phyloP scores from a whole-genome alignment of 768 basidiomycete species.

The Kwoniella dendrophila region DNA sequence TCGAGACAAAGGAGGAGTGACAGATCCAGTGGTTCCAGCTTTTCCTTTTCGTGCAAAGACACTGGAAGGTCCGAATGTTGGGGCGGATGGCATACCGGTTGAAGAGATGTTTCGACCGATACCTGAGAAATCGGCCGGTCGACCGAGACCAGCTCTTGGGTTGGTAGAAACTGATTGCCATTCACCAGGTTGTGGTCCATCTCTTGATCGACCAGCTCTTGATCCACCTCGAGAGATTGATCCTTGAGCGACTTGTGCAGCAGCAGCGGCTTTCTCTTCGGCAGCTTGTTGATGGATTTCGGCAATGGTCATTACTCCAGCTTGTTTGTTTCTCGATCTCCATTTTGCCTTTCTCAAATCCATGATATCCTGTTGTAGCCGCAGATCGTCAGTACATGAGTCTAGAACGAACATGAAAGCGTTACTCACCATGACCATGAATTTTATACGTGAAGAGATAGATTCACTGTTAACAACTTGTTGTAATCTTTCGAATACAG shows the following conservation, averaged over 20 bases:
- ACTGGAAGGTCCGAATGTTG: conserved; percentile 80
- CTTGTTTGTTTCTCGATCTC: conserved; percentile 69
- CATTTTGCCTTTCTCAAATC: conserved; percentile 84
- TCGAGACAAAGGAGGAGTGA: conserved; percentile 70
- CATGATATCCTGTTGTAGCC: conserved; percentile 71
- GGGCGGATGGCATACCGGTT: conserved; percentile 58
- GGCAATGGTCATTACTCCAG: conserved; percentile 83
- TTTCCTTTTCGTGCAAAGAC: conserved; percentile 68
- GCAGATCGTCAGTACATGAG: neutral
- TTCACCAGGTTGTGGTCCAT: conserved; percentile 65
- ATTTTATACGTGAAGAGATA: conserved; percentile 84
- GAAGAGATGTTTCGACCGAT: conserved; percentile 60
- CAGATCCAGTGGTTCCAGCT: conserved; percentile 63
- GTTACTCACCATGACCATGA: conserved; percentile 83
- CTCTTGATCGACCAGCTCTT: conserved; percentile 72
- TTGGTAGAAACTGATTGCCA: conserved; percentile 73
- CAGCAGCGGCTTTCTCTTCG: conserved; percentile 67
- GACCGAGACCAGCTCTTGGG: conserved; percentile 60
- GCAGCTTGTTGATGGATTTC: conserved; percentile 80
- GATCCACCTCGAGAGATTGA: conserved; percentile 91
- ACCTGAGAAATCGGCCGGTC: conserved; percentile 47
- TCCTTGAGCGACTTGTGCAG: conserved; percentile 65
- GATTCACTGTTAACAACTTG: conserved; percentile 73
- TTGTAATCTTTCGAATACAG: conserved; percentile 90
- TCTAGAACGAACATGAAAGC: neutral